Base-by-base conservation (phyloP, 1,284 basidiomycete species). In the Ustilago crameri region DNA sequence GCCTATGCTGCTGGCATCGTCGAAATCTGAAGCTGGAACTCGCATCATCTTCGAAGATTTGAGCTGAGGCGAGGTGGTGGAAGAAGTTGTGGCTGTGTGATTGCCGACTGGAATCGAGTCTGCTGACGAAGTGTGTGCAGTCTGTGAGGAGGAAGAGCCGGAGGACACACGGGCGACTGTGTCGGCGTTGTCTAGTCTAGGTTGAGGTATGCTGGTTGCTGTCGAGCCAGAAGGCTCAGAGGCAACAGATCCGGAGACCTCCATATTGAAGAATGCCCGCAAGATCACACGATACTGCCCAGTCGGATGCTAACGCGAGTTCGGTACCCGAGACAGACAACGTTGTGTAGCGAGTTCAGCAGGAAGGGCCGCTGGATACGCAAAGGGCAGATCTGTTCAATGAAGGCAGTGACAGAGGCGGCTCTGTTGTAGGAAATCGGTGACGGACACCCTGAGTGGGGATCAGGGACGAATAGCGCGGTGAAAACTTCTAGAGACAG, bases 1-100 rank as follows among this genome's bases (percentile, higher is more conserved):
- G 24, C 61, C 61, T 9, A 68, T 44, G 42, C 70, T 73, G 54
- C 65, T 68, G 51, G 42, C n/a, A 26, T 73, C 70, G 26, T 73
- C 70, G 34, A 57, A 5, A 20, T 73, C 70, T 3, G 54, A 57
- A 15, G 42, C 15, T 10, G 68, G 45, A 2, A 71, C 23, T 30
- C 68, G 62, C 42, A 58, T 54, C 26, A 51, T 65, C 18, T 58
- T 40, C 3, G 63, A 47, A 3, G 57, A 38, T 34, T 55, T 64
- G 47, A 44, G 47, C 40, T 37, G 58, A 3, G 59, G 55, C 26
- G 65, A 67, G 15, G 54, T 35, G 37, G 58, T 57, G 20, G 64
- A 37, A 3, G 50, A 42, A 2, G 64, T 42, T 1, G 58, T 58
- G 24, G 54, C 38, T n/a, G 49, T 22, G 5, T 35, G 34, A n/a